These are phyloP conservation scores for Corylus americana DNA, from an alignment of 306 rosid genomes.

Conservation along the genomic window DNA sequence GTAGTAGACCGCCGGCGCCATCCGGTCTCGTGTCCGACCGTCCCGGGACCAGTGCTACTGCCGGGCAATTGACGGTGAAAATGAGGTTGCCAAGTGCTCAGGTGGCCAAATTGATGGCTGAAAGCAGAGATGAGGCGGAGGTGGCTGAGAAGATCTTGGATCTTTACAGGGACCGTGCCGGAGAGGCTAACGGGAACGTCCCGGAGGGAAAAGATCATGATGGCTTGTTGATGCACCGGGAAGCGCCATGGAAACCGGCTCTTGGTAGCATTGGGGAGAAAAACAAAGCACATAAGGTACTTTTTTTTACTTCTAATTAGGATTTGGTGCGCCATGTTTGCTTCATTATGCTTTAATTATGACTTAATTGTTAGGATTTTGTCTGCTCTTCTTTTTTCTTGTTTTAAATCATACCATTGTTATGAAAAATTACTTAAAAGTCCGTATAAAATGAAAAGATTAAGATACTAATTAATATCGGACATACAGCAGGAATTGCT, in stretches of 20 bases:
- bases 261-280: constrained; percentile 26
- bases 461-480: background rate
- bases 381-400: too few species aligned
- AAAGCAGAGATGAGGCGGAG: constrained; percentile 49
- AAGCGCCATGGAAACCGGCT: constrained; percentile 25
- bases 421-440: too few species aligned
- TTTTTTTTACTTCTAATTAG: constrained; percentile 12
- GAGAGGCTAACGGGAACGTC: constrained; percentile 15
- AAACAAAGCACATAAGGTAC: constrained; percentile 43
- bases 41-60: background rate
- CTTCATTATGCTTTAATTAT: background rate
- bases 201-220: background rate
- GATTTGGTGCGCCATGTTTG: background rate
- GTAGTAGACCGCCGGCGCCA: constrained; percentile 6
- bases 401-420: too few species aligned
- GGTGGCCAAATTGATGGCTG: constrained; percentile 61
- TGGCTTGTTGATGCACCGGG: constrained; percentile 12
- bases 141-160: constrained; percentile 63
- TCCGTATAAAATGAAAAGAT: background rate
- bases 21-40: constrained; percentile 1
- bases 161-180: constrained; percentile 44
- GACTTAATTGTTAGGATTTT: too few species aligned
- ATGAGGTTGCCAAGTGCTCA: constrained; percentile 72
- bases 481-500: background rate
- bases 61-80: constrained; percentile 47